phyloP scores from a whole-genome alignment of 164 flowering plant genomes.

The Saururus chinensis region DNA sequence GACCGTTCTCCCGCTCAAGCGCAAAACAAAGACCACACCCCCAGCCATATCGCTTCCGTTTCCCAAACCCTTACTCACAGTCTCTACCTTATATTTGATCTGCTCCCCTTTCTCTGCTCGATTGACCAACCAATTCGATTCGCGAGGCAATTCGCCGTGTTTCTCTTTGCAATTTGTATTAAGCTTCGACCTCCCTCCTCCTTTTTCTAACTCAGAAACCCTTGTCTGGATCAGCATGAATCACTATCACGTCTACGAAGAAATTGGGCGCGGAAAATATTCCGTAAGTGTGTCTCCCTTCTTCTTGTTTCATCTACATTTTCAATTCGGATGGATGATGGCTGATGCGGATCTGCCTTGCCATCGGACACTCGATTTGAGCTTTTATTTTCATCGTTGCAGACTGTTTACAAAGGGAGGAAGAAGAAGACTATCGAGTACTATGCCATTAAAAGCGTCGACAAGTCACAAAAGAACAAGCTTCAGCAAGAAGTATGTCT shows the following conservation, averaged over 20 bases:
- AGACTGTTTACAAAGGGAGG: constrained; percentile 94
- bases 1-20: background rate
- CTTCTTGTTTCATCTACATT: background rate
- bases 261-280: constrained; percentile 77
- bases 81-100: background rate
- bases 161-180: no score
- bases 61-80: background rate
- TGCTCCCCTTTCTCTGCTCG: background rate
- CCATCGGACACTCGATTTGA: background rate
- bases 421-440: constrained; percentile 98
- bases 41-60: background rate
- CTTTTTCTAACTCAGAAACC: background rate
- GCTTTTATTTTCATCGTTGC: background rate
- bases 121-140: background rate
- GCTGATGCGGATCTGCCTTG: background rate
- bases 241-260: constrained; percentile 78
- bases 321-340: no score
- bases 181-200: no score
- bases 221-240: constrained; percentile 33
- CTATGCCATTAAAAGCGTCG: constrained; percentile 85
- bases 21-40: background rate
- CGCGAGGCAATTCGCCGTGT: background rate
- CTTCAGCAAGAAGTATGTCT: constrained; percentile 79
- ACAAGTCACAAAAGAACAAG: constrained; percentile 82
- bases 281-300: constrained; percentile 38